Conservation (phyloP, 306 rosid species). For the Acacia crassicarpa region DNA sequence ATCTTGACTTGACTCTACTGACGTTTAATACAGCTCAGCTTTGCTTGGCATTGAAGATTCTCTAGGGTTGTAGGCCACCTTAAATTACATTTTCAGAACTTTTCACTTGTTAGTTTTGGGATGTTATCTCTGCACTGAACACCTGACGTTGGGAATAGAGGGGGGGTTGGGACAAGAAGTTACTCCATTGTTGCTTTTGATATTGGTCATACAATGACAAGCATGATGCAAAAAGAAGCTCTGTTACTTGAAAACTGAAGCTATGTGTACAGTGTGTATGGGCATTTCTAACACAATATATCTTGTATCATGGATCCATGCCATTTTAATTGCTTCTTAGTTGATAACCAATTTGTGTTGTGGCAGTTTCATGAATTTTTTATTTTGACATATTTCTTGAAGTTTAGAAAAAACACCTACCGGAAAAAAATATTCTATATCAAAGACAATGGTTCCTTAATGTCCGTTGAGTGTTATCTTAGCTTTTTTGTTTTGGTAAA, state of each 20-base stretch:
- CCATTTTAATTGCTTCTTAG: not conserved
- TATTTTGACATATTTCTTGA: not conserved
- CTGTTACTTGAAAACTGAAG: not conserved
- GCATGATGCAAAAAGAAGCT: not conserved
- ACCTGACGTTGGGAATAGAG: not conserved
- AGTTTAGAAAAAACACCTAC: not conserved
- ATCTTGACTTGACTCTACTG: not conserved
- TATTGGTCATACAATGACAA: conserved; percentile 8
- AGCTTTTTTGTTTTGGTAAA: conserved; percentile 7
- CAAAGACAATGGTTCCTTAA: not conserved
- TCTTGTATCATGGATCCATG: not conserved
- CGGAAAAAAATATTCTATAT: not conserved
- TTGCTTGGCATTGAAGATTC: not conserved
- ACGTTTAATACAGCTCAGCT: not conserved
- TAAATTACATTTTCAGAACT: not conserved
- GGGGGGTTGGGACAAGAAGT: not conserved
- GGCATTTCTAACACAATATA: not conserved
- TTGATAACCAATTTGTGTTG: not conserved
- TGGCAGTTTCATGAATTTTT: not conserved
- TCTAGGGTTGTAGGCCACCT: not conserved
- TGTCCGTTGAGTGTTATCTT: conserved; percentile 1
- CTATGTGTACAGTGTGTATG: not conserved
- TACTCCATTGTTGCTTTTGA: conserved; percentile 4
- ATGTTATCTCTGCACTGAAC: not conserved
- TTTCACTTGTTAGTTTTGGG: not conserved